Percentiles rank a stretch among this genome's conserved stretches.
Evolutionary conservation across 257 asterid species (phyloP).

Genomic region (Solanum etuberosum): DNA sequence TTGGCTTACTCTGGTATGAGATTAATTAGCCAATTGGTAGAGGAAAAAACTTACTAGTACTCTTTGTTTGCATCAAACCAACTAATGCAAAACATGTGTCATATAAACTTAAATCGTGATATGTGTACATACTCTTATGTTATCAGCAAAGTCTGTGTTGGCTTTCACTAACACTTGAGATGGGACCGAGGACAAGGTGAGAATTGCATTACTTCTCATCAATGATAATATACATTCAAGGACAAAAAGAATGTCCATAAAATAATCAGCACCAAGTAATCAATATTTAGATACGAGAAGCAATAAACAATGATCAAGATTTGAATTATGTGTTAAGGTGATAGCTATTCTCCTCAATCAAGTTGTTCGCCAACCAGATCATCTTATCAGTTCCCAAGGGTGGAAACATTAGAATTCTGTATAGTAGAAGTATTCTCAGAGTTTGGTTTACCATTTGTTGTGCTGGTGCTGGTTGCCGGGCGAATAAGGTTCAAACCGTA

Average conservation of each 20-base stretch:
- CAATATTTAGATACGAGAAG: not conserved
- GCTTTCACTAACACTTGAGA: not conserved
- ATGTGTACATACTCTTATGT: not conserved
- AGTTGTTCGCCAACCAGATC: not conserved
- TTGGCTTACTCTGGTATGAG: no score
- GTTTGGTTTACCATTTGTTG: conserved; percentile 20
- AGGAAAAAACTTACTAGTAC: not conserved
- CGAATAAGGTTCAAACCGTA: conserved; percentile 57
- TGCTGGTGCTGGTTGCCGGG: conserved; percentile 36
- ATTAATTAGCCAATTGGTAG: no score
- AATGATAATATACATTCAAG: not conserved
- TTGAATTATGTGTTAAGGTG: not conserved
- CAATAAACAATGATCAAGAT: not conserved
- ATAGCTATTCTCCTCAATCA: not conserved
- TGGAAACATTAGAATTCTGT: not conserved
- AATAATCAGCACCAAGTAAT: not conserved
- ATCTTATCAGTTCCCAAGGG: not conserved
- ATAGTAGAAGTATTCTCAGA: conserved; percentile 1
- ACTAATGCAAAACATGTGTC: not conserved
- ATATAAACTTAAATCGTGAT: not conserved
- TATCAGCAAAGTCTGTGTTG: not conserved
- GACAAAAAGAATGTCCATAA: not conserved
- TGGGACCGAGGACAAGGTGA: not conserved
- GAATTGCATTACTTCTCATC: not conserved
- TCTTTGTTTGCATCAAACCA: not conserved